Conservation (phyloP, 108 stramenopile species). For the Cyclotella atomus region DNA sequence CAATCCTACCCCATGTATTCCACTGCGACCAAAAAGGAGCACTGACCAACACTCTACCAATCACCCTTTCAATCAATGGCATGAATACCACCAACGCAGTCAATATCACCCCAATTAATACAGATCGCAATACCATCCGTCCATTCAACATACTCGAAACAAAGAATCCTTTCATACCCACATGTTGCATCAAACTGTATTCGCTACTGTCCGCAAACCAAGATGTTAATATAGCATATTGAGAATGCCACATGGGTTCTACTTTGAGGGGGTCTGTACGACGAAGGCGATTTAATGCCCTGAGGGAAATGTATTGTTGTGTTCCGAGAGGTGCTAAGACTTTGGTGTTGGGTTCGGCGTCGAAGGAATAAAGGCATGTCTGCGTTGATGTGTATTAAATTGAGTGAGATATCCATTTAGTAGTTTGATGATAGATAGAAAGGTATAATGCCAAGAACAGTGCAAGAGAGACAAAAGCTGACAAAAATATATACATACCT, state of each 20-base stretch:
- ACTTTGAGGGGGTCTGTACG: slow-evolving; percentile 88
- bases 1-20: slow-evolving; percentile 71
- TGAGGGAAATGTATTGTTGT: slow-evolving; percentile 74
- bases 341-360: slow-evolving; percentile 80
- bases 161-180: slow-evolving; percentile 66
- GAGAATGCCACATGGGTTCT: slow-evolving; percentile 88
- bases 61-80: slow-evolving; percentile 67
- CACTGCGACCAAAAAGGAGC: slow-evolving; percentile 71
- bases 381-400: neutral
- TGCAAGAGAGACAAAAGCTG: no score
- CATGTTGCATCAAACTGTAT: slow-evolving; percentile 70
- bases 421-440: neutral
- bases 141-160: slow-evolving; percentile 63
- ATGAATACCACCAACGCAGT: slow-evolving; percentile 45
- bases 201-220: slow-evolving; percentile 77
- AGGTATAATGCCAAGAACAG: no score
- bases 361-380: slow-evolving; percentile 77
- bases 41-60: slow-evolving; percentile 61
- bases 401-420: neutral
- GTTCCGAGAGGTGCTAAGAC: slow-evolving; percentile 74
- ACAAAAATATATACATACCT: no score
- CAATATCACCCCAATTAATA: slow-evolving; percentile 41
- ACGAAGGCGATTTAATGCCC: slow-evolving; percentile 78
- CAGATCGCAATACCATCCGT: slow-evolving; percentile 49
- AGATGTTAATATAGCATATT: slow-evolving; percentile 67